phyloP scores from a whole-genome alignment of 1,284 basidiomycete species.

The Trametes polyzona region DNA sequence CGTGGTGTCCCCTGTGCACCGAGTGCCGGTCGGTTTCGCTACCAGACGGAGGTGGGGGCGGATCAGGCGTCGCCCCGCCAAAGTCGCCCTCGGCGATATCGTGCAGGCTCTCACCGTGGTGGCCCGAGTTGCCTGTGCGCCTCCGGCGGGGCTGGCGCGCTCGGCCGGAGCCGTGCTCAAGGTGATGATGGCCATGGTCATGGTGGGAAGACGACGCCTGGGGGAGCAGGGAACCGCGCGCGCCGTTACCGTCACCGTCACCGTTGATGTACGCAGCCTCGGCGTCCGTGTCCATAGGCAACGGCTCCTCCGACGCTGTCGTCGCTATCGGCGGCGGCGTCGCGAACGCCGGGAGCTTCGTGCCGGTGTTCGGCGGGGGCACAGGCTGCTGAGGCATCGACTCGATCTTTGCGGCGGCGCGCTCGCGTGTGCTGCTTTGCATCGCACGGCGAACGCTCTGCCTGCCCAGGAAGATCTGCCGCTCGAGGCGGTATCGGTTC shows the following conservation, averaged over 20 bases:
- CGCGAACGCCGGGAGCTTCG: conserved; percentile 22
- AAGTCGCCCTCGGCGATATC: conserved; percentile 25
- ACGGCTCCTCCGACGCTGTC: conserved; percentile 49
- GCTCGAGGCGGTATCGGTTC: conserved; percentile 81
- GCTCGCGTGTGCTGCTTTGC: conserved; percentile 36
- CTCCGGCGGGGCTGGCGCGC: conserved; percentile 20
- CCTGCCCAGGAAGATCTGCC: conserved; percentile 83
- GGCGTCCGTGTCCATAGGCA: conserved; percentile 63
- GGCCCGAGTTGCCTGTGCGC: conserved; percentile 10
- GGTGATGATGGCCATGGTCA: background rate
- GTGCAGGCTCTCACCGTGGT: conserved; percentile 8
- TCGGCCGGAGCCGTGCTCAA: conserved; percentile 18
- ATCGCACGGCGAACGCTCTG: conserved; percentile 66
- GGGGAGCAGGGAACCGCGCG: background rate
- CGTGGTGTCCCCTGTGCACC: conserved; percentile 3
- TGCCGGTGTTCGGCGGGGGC: conserved; percentile 29
- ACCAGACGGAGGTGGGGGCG: conserved; percentile 30
- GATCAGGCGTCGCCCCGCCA: conserved; percentile 35
- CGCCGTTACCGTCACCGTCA: conserved; percentile 29
- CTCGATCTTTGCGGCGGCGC: conserved; percentile 21
- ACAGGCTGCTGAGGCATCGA: conserved; percentile 29
- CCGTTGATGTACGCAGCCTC: conserved; percentile 44
- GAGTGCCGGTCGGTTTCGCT: conserved; percentile 19
- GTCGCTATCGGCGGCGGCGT: conserved; percentile 29
- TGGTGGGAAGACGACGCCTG: conserved; percentile 3